Evolutionary conservation across 2,329 filamentous ascomycete species (phyloP).

Genomic region (Orbilia ellipsospora): DNA sequence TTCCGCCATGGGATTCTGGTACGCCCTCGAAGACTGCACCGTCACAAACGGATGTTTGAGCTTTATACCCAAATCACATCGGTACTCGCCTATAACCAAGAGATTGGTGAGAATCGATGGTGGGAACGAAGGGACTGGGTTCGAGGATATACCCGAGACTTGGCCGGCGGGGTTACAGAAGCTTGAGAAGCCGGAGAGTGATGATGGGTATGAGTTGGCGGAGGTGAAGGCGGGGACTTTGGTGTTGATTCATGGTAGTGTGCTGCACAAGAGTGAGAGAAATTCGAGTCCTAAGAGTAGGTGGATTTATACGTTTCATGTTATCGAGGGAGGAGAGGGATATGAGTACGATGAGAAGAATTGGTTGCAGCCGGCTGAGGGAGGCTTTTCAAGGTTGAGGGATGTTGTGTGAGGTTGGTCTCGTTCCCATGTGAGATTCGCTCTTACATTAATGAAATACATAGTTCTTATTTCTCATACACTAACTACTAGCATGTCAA

Average conservation of each 20-base stretch:
- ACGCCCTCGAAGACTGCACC: constrained; percentile 92
- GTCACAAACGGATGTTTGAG: constrained; percentile 86
- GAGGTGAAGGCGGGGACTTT: constrained; percentile 91
- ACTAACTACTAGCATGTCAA: neutral
- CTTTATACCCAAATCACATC: constrained; percentile 85
- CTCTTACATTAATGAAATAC: too few relatives aligned
- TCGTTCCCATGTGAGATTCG: too few relatives aligned
- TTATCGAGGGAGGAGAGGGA: constrained; percentile 82
- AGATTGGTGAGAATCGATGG: constrained; percentile 77
- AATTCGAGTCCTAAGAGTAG: constrained; percentile 78
- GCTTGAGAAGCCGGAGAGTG: constrained; percentile 61
- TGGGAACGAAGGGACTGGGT: constrained; percentile 71
- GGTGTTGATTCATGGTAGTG: constrained; percentile 93
- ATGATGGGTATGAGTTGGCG: constrained; percentile 75
- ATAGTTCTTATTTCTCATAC: neutral
- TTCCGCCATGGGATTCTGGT: constrained; percentile 94
- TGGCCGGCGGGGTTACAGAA: constrained; percentile 59
- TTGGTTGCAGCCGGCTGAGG: constrained; percentile 87
- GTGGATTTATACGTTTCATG: constrained; percentile 92
- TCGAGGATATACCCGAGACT: constrained; percentile 74
- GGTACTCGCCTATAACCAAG: constrained; percentile 74
- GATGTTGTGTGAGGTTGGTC: constrained; percentile 33
- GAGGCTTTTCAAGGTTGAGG: constrained; percentile 79
- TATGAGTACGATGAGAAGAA: constrained; percentile 84
- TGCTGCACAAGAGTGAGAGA: constrained; percentile 95